Percentiles rank a stretch among this genome's conserved stretches.
Conservation (phyloP, 2,329 filamentous ascomycete genomes). For the Fusarium sp. region DNA sequence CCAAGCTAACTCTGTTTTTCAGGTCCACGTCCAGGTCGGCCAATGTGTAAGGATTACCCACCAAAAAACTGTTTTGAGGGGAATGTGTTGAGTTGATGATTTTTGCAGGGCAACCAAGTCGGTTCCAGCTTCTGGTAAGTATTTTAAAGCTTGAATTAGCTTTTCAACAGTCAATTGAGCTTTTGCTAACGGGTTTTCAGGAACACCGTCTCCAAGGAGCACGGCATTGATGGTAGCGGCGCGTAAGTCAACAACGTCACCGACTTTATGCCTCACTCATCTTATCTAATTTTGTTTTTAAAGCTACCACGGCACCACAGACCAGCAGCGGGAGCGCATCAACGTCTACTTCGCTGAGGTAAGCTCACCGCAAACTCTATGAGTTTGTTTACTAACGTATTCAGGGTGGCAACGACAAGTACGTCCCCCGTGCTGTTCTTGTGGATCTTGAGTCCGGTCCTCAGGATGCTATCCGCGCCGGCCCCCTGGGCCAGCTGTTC, state of each 20-base stretch:
- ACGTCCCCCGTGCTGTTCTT: constrained; percentile 98
- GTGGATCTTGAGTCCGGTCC: constrained; percentile 99
- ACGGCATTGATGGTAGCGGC: constrained; percentile 96
- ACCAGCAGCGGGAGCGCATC: constrained; percentile 99
- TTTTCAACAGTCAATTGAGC: not conserved
- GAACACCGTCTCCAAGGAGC: constrained; percentile 88
- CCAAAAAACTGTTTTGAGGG: constrained; percentile 44
- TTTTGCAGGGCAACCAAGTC: constrained; percentile 94
- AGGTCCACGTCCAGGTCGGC: constrained; percentile 99
- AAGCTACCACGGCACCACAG: constrained; percentile 87
- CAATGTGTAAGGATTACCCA: constrained; percentile 84
- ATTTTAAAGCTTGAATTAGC: not conserved
- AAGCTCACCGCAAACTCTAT: constrained; percentile 37
- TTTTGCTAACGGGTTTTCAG: constrained; percentile 2
- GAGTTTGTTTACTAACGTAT: constrained; percentile 12
- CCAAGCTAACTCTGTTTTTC: constrained; percentile 33
- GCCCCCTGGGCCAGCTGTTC: constrained; percentile 98
- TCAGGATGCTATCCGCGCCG: constrained; percentile 98
- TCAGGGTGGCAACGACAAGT: constrained; percentile 96
- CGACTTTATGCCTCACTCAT: constrained; percentile 2
- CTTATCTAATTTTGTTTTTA: constrained; percentile 8
- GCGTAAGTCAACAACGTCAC: constrained; percentile 65
- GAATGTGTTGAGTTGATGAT: constrained; percentile 28
- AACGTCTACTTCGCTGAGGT: constrained; percentile 96
- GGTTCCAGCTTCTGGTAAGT: constrained; percentile 93